Evolutionary conservation across 2,329 filamentous ascomycete species (phyloP), one percentile per base, ranked within the genome.

Genomic region (Diaporthe amygdali): DNA sequence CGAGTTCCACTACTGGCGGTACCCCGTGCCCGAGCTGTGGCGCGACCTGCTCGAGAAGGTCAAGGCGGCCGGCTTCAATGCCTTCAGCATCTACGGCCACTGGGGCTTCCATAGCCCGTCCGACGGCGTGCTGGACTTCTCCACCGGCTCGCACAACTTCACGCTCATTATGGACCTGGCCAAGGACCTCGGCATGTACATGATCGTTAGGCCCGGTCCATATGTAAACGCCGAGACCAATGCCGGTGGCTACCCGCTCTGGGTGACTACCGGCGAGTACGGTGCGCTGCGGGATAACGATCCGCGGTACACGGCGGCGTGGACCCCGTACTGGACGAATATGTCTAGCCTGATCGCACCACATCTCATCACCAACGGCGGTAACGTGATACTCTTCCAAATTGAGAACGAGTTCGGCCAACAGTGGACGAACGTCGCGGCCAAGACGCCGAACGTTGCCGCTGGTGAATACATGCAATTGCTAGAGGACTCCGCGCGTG

Each of bases 171-270:
- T 88, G 66, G 84, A 86, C 34, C 81, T 88, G 32, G 87, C 88
- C 3, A 84, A 88, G 73, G 82, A 87, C 47, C 79, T 88, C 30
- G 88, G 87, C 2, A 79, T 89, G 47, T 89, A 89, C 73, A 83
- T 89, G 47, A 85, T 90, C 34, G 84, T 86, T 1, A 82, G 89
- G 0, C 88, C 89, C 0, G 89, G 90, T 0, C 89, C 89, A 0
- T 92, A 92, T 70, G 85, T 90, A 70, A 92, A 92, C 73, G 90
- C 89, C 1, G 90, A 92, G 76, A 84, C 88, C 3, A 90, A 87
- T 73, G 89, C 86, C 1, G 90, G 90, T 39, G 90, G 90, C 0
- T 89, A 90, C 70, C 88, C 90, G 0, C 80, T 90, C 1, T 92
- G 90, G 89, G 78, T 89, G 7, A 91, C 89, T 0, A 91, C 89